phyloP scores from a whole-genome alignment of 2,329 filamentous ascomycete species.

The Gliomastix tumulicola region DNA sequence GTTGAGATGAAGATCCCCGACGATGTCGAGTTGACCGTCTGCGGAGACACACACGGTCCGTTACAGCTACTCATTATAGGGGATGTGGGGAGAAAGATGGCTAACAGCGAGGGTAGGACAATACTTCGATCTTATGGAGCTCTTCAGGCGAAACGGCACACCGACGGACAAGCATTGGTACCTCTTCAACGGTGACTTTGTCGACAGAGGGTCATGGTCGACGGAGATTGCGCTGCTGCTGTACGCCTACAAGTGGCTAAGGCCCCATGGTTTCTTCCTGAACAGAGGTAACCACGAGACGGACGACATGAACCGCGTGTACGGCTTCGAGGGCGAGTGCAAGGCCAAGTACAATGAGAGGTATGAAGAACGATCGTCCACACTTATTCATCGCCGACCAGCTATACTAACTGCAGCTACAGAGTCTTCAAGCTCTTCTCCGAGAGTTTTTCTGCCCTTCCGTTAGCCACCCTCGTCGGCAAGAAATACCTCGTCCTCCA shows the following conservation, averaged over 20 bases:
- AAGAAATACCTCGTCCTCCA: constrained; percentile 88
- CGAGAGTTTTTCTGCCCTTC: constrained; percentile 92
- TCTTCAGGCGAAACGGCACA: constrained; percentile 85
- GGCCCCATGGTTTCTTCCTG: constrained; percentile 81
- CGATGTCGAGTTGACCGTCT: constrained; percentile 80
- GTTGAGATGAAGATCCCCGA: constrained; percentile 80
- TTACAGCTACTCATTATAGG: no score
- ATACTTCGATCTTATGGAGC: constrained; percentile 94
- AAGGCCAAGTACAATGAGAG: constrained; percentile 95
- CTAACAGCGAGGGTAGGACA: constrained; percentile 57
- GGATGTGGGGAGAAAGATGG: no score
- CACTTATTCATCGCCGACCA: no score
- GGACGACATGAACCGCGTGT: constrained; percentile 98
- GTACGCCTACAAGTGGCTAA: constrained; percentile 95
- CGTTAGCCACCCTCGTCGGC: constrained; percentile 86
- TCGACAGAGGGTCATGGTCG: constrained; percentile 96
- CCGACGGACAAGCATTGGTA: constrained; percentile 86
- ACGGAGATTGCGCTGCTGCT: constrained; percentile 91
- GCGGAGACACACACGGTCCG: constrained; percentile 91
- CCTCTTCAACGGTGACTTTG: constrained; percentile 97
- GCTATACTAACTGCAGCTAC: no score
- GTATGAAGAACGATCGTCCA: no score
- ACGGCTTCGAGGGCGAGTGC: constrained; percentile 97
- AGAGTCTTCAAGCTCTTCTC: constrained; percentile 95
- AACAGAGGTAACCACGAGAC: constrained; percentile 99